Evolutionary conservation across 352 stramenopile species (phyloP), one percentile per base, ranked within the genome.

Genomic region (Phytophthora hibernalis): DNA sequence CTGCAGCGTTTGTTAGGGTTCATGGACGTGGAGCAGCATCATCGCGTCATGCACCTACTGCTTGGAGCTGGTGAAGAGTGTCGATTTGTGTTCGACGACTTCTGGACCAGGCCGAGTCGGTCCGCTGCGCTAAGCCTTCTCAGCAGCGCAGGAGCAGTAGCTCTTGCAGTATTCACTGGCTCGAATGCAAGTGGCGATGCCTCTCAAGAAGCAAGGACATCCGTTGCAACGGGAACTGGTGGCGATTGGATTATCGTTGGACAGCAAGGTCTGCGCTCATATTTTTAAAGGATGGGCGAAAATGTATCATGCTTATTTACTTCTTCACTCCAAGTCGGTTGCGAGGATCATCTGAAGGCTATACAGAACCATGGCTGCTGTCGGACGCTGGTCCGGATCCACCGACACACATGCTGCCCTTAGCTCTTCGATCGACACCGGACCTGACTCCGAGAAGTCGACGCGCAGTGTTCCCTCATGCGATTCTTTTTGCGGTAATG

Each of bases 1-100:
- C 70, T 92, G 12, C 84, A 92, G 54, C 80, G 82, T 40, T 60
- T 92, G 1, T 55, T 90, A n/a, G 70, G 70, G 0, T 80, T 91
- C 24, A 87, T 92, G 69, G 61, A 79, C n/a, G 65, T 76, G 28
- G 69, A 74, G 6, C 79, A 87, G 47, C 80, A 83, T 26, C 72
- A 85, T 43, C 74, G 68, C 16, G 76, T 87, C 35, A 75, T 90
- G 68, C 77, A 87, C 31, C 43, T 88, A 18, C 70, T 92, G 6
- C 76, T 91, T 3, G 83, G 83, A 8, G 73, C 80, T 2, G 82
- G 76, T 3, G 81, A 89, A 44, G 82, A 80, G 26, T 86, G 77
- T 18, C 54, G 72, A 45, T 84, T 92, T 65, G 60, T 79, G 16
- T 92, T 87, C 35, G 40, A 72, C 15, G 66, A 74, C 2, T 92